Conservation (phyloP, 139 green algal species). For the Chlamydomonas urium region DNA sequence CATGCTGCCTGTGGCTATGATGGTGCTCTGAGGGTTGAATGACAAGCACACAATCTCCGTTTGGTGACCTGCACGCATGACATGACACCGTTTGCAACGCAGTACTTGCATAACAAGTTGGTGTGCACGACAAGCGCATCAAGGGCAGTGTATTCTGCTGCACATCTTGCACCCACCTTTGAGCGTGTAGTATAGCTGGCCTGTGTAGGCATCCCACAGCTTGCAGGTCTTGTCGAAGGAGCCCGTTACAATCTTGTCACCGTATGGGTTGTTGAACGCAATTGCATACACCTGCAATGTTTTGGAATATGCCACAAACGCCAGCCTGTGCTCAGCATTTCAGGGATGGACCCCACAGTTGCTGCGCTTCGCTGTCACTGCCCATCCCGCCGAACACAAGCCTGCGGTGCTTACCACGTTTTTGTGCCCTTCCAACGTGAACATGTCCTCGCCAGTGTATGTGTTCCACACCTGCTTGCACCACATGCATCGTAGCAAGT, state of each 20-base stretch:
- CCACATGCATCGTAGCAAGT: background rate
- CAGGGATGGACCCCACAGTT: too few species aligned
- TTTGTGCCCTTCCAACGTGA: constrained; percentile 72
- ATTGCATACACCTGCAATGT: constrained; percentile 64
- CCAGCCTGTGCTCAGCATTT: too few species aligned
- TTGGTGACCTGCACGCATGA: constrained; percentile 49
- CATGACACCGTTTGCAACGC: too few species aligned
- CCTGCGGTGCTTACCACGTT: constrained; percentile 73
- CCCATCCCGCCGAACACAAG: too few species aligned
- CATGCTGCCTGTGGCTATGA: constrained; percentile 71
- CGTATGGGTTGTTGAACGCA: constrained; percentile 78
- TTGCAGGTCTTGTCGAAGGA: constrained; percentile 68
- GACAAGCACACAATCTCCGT: constrained; percentile 74
- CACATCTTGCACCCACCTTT: constrained; percentile 27
- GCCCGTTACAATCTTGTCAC: constrained; percentile 70
- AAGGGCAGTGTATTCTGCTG: background rate
- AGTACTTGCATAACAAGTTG: too few species aligned
- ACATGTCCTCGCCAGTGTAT: constrained; percentile 64
- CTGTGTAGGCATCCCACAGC: constrained; percentile 64
- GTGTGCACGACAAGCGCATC: background rate
- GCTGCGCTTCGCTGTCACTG: too few species aligned
- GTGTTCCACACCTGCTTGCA: constrained; percentile 70
- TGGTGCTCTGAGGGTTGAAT: constrained; percentile 67
- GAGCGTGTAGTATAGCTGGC: constrained; percentile 60
- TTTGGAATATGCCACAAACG: too few species aligned